Conservation (phyloP, 2,329 filamentous ascomycete genomes). For the Elsinoe australis region DNA sequence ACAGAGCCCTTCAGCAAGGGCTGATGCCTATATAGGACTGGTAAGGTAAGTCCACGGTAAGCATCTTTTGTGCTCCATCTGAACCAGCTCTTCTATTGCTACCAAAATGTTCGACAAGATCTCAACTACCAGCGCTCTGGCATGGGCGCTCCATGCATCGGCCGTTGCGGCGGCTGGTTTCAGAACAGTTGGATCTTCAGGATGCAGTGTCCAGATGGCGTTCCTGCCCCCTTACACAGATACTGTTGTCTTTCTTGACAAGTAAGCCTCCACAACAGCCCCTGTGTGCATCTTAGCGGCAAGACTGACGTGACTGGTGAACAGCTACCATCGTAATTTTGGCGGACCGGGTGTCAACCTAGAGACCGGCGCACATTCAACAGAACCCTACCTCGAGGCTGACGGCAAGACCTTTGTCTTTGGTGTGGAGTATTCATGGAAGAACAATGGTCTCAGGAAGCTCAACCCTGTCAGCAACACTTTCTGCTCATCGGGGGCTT, state of each 20-base stretch:
- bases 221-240: slow-evolving; percentile 20
- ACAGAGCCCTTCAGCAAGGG: no score
- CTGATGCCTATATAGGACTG: no score
- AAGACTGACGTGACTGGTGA: background rate
- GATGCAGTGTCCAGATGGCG: slow-evolving; percentile 19
- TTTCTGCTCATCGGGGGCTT: slow-evolving; percentile 20
- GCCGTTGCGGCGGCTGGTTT: slow-evolving; percentile 15
- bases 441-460: slow-evolving; percentile 19
- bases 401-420: slow-evolving; percentile 18
- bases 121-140: background rate
- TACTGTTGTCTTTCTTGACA: slow-evolving; percentile 21
- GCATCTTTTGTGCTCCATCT: no score
- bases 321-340: slow-evolving; percentile 20
- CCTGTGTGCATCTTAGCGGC: background rate
- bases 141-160: background rate
- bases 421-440: slow-evolving; percentile 19
- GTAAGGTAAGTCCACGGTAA: no score
- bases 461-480: slow-evolving; percentile 19
- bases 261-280: slow-evolving; percentile 9
- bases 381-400: slow-evolving; percentile 18
- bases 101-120: no score
- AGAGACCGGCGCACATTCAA: slow-evolving; percentile 17
- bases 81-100: no score
- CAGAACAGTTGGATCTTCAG: slow-evolving; percentile 20
- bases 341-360: slow-evolving; percentile 20